Percentiles rank a stretch among this genome's conserved stretches.
phyloP scores from a whole-genome alignment of 2,329 filamentous ascomycete species.

The Cryphonectria parasitica region DNA sequence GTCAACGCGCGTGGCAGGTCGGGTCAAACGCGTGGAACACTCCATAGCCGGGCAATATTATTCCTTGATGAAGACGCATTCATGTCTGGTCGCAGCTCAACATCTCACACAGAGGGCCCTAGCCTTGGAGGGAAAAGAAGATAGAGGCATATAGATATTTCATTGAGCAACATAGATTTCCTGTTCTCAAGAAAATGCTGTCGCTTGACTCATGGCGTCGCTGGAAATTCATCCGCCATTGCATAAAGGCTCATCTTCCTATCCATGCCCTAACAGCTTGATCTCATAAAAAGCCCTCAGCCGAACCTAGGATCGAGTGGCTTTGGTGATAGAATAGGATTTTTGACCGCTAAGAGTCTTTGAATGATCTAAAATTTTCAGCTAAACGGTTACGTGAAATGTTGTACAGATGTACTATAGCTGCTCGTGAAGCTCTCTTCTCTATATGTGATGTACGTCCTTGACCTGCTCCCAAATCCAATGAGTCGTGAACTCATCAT shows the following conservation, averaged over 20 bases:
- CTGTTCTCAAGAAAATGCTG: not conserved
- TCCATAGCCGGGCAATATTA: not conserved
- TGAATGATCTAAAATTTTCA: too few species aligned
- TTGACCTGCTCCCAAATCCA: too few species aligned
- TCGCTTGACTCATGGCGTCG: not conserved
- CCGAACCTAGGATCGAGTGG: too few species aligned
- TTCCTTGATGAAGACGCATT: not conserved
- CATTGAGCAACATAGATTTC: not conserved
- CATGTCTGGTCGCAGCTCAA: not conserved
- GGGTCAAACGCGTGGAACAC: not conserved
- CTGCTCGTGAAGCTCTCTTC: too few species aligned
- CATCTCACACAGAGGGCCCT: not conserved
- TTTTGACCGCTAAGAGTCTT: too few species aligned
- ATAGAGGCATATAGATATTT: not conserved
- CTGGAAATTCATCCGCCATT: not conserved
- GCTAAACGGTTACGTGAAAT: too few species aligned
- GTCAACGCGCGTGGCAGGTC: not conserved
- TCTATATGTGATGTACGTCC: too few species aligned
- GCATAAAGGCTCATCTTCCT: not conserved
- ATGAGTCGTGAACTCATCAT: too few species aligned
- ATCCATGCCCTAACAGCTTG: not conserved
- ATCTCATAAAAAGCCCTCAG: too few species aligned
- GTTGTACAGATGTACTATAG: too few species aligned
- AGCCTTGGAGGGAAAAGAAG: too few species aligned
- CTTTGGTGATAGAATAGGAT: too few species aligned